Conservation (phyloP, 2,329 filamentous ascomycete species). For the Drechslerella coelobrocha region DNA sequence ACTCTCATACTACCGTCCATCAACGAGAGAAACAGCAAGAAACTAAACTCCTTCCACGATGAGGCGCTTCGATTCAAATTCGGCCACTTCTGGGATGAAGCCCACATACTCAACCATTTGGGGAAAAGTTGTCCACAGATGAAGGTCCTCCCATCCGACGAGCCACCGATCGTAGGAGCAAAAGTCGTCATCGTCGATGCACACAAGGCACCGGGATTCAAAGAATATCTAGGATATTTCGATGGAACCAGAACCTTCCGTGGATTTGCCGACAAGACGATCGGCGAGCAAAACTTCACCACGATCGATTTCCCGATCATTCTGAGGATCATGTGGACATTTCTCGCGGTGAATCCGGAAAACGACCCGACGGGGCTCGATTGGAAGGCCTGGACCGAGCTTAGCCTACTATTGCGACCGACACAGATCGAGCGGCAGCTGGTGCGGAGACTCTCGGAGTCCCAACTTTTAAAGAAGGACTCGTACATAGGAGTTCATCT, state of each 20-base stretch:
- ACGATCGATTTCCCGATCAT: constrained; percentile 13
- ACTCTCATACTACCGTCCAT: constrained; percentile 27
- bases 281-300: constrained; percentile 9
- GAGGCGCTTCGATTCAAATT: constrained; percentile 15
- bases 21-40: constrained; percentile 27
- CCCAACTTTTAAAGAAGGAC: constrained; percentile 16
- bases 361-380: constrained; percentile 35
- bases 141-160: constrained; percentile 35
- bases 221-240: constrained; percentile 32
- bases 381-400: constrained; percentile 30
- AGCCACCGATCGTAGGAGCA: constrained; percentile 19
- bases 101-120: constrained; percentile 27
- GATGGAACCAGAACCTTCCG: constrained; percentile 29
- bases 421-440: constrained; percentile 26
- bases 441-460: constrained; percentile 25
- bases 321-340: constrained; percentile 24
- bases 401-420: constrained; percentile 34
- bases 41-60: constrained; percentile 16
- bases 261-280: constrained; percentile 25
- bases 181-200: constrained; percentile 23
- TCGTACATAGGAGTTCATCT: constrained; percentile 41
- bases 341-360: constrained; percentile 30
- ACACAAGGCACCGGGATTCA: constrained; percentile 24
- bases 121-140: constrained; percentile 27
- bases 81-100: constrained; percentile 32